Conservation (phyloP, 2,329 filamentous ascomycete species). For the Ophiostoma triangulosporum region DNA sequence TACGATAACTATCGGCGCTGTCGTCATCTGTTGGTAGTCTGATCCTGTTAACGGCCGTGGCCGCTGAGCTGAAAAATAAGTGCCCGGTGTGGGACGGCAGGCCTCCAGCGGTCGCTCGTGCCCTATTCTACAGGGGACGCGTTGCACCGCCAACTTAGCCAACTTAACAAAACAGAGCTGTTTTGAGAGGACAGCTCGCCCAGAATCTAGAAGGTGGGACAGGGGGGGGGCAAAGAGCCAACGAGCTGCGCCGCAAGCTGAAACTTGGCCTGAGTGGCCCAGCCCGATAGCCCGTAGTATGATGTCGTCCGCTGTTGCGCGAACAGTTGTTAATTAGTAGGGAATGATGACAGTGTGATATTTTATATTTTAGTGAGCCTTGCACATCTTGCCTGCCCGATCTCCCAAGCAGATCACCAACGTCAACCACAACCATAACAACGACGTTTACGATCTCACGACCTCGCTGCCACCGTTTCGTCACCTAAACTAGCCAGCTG, state of each 20-base stretch:
- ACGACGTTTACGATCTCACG: not conserved
- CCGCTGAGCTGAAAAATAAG: not conserved
- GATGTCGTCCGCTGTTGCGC: conserved; percentile 5
- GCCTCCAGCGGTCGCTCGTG: not conserved
- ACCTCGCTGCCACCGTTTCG: not conserved
- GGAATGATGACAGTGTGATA: conserved; percentile 8
- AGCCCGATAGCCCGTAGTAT: conserved; percentile 1
- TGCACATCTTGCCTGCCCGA: conserved; percentile 3
- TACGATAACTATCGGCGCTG: not conserved
- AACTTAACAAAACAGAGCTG: not conserved
- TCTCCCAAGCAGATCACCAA: not conserved
- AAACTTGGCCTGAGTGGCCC: conserved; percentile 5
- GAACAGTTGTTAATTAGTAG: conserved; percentile 3
- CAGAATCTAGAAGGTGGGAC: not conserved
- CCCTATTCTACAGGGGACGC: not conserved
- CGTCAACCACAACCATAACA: no score
- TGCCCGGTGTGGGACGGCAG: no score
- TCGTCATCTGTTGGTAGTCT: not conserved
- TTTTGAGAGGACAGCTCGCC: not conserved
- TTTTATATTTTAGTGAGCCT: not conserved
- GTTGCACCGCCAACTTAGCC: conserved; percentile 11
- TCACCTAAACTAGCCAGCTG: not conserved
- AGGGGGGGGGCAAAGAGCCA: not conserved
- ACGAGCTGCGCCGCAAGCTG: not conserved
- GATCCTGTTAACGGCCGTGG: not conserved